Evolutionary conservation across 345 rosid genomes (phyloP).

Genomic region (Acer campestre): DNA sequence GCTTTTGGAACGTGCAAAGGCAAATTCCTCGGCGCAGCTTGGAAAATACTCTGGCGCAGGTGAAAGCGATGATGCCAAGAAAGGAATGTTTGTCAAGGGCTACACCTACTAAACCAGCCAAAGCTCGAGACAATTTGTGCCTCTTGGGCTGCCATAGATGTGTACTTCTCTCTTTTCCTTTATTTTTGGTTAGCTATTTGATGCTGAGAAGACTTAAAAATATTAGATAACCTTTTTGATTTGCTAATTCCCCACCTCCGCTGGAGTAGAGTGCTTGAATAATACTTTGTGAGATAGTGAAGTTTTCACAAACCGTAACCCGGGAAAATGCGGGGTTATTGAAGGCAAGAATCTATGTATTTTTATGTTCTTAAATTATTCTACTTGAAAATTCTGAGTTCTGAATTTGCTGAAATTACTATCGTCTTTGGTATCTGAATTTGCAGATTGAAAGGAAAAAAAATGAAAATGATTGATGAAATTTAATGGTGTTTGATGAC

Average conservation of each 20-base stretch:
- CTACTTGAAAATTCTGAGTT: not conserved
- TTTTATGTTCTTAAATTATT: not conserved
- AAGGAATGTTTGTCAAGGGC: slow-evolving; percentile 97
- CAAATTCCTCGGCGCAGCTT: slow-evolving; percentile 93
- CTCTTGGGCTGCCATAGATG: not conserved
- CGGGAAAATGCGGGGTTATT: not conserved
- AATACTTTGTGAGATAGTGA: slow-evolving; percentile 8
- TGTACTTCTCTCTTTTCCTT: not conserved
- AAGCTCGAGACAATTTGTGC: not conserved
- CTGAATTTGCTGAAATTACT: not conserved
- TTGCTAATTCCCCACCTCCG: not conserved
- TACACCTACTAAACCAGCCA: slow-evolving; percentile 68
- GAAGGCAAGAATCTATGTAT: slow-evolving; percentile 8
- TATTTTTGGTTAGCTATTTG: not conserved
- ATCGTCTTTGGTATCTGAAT: not conserved
- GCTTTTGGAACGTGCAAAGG: slow-evolving; percentile 90
- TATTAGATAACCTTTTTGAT: slow-evolving; percentile 1
- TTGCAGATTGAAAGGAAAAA: not conserved
- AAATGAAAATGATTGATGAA: not conserved
- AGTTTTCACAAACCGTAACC: not conserved
- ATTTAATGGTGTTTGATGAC: not conserved
- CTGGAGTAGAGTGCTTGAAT: slow-evolving; percentile 17
- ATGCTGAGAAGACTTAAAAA: not conserved
- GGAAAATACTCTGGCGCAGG: slow-evolving; percentile 86
- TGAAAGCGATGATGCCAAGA: slow-evolving; percentile 89